These are phyloP conservation scores for sunflower (Helianthus annuus) DNA, from an alignment of 129 eudicot genomes.

Conservation along the genomic window DNA sequence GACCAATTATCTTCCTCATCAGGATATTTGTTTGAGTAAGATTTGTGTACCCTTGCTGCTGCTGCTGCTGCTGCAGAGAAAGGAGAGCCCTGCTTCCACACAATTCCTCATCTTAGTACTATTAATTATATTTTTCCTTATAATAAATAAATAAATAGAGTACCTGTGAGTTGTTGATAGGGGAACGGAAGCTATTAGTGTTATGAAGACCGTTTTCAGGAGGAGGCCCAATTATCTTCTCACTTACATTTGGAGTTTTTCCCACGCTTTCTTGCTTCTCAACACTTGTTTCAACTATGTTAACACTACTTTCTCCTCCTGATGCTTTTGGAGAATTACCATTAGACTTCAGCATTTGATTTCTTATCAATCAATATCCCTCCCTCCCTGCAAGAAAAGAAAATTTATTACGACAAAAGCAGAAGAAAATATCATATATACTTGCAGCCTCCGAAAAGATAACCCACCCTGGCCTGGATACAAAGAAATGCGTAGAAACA, in stretches of 20 bases:
- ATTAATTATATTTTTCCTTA: not conserved
- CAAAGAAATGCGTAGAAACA: no score
- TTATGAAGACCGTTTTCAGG: conserved; percentile 42
- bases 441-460: no score
- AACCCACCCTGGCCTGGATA: no score
- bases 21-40: conserved; percentile 36
- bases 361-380: conserved; percentile 59
- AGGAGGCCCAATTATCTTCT: conserved; percentile 44
- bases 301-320: conserved; percentile 34
- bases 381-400: conserved; percentile 53
- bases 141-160: not conserved
- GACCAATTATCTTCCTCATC: conserved; percentile 94
- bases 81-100: conserved; percentile 47
- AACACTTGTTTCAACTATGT: conserved; percentile 38
- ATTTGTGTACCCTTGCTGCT: conserved; percentile 9
- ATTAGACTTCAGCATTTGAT: conserved; percentile 47
- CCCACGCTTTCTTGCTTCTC: conserved; percentile 46
- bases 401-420: no score
- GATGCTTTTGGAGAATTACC: conserved; percentile 48
- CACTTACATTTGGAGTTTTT: conserved; percentile 53
- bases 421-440: no score
- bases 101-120: conserved; percentile 25
- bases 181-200: conserved; percentile 42
- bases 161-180: conserved; percentile 28
- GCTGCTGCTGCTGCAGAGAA: conserved; percentile 27